Evolutionary conservation across 2,329 filamentous ascomycete species (phyloP).

Genomic region (Teratosphaeria destructans): DNA sequence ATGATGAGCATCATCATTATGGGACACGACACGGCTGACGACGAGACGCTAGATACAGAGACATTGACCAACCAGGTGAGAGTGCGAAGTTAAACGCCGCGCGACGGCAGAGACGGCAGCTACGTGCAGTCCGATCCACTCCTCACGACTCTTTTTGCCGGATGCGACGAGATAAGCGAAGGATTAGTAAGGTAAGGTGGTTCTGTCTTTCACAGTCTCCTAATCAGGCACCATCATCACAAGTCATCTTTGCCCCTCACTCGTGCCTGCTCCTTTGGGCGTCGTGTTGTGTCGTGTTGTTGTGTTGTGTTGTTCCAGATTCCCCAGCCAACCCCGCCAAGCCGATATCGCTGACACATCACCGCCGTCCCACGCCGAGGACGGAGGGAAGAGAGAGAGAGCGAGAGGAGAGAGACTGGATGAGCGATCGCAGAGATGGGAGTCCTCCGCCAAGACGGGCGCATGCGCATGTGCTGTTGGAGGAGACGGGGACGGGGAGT

Average conservation of each 20-base stretch:
- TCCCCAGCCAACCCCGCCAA: background rate
- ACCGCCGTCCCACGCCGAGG: background rate
- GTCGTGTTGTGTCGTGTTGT: background rate
- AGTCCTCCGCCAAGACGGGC: background rate
- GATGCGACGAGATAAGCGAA: background rate
- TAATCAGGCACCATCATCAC: too few relatives aligned
- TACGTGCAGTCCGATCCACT: background rate
- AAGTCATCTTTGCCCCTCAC: background rate
- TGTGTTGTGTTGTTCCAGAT: background rate
- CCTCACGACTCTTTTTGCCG: too few relatives aligned
- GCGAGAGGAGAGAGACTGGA: conserved; percentile 1
- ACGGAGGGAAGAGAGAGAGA: background rate
- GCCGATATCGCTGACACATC: background rate
- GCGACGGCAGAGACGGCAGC: background rate
- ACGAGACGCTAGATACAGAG: background rate
- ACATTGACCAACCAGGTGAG: background rate
- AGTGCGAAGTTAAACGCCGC: background rate
- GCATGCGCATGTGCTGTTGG: background rate
- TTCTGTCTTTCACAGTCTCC: background rate
- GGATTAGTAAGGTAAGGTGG: background rate
- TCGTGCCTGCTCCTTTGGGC: background rate
- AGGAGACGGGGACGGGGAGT: background rate
- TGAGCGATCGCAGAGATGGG: background rate
- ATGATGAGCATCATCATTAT: background rate
- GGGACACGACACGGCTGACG: background rate